A percentile compares a stretch with the other conserved stretches of the same genome.
Evolutionary conservation across 73 alveolate genomes (phyloP).

Genomic region (Symbiodinium pilosum): DNA sequence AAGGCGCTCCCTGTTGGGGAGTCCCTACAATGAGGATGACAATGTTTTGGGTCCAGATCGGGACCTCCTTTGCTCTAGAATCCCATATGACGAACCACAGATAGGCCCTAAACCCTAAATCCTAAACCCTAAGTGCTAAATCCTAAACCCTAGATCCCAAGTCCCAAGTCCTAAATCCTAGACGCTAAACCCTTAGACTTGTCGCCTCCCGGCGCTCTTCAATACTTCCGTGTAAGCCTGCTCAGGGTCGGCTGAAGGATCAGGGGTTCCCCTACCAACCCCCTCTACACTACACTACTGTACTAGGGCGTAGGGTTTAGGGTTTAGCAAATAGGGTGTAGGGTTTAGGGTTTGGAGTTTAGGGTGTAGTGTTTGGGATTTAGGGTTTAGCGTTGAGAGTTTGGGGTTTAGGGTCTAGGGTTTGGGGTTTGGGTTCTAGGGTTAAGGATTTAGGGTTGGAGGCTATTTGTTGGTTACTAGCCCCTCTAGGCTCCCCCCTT

Average conservation of each 20-base stretch:
- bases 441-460: not conserved
- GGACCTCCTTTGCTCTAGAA: not conserved
- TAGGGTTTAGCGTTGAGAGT: not conserved
- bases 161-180: not conserved
- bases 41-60: too few relatives aligned
- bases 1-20: too few relatives aligned
- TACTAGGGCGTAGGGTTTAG: not conserved
- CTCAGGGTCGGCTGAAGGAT: not conserved
- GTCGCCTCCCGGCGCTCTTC: conserved; percentile 55
- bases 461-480: too few relatives aligned
- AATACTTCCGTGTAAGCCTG: conserved; percentile 78
- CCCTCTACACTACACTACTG: not conserved
- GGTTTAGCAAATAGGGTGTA: not conserved
- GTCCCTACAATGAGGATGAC: too few relatives aligned
- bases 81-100: not conserved
- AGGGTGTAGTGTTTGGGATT: too few relatives aligned
- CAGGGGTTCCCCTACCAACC: not conserved
- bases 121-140: too few relatives aligned
- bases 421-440: not conserved
- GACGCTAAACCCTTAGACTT: too few relatives aligned
- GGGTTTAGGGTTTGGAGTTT: not conserved
- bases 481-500: not conserved
- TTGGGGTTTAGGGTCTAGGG: not conserved
- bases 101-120: too few relatives aligned
- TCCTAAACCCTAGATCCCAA: not conserved